Conservation (phyloP, 495 filamentous ascomycete species). For the Penicillium lividum region DNA sequence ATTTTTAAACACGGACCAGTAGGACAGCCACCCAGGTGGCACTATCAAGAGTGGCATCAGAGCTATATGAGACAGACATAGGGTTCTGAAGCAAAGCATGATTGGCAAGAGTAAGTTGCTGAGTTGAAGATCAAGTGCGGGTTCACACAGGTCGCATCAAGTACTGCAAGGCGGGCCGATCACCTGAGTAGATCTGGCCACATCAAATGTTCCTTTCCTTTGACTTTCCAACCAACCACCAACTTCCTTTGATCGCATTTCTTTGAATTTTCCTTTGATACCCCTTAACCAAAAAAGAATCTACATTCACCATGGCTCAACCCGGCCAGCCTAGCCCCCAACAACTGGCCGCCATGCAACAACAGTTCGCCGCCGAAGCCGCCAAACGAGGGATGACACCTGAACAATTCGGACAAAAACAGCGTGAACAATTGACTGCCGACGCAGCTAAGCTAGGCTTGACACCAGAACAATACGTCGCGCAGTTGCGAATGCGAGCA, state of each 20-base stretch:
- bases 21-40: constrained; percentile 39
- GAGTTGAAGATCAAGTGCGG: constrained; percentile 1
- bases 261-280: constrained; percentile 7
- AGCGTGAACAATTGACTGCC: constrained; percentile 55
- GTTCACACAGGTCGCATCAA: constrained; percentile 5
- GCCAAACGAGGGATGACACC: constrained; percentile 74
- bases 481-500: constrained; percentile 64
- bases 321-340: constrained; percentile 76
- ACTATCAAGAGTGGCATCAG: constrained; percentile 33
- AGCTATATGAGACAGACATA: constrained; percentile 40
- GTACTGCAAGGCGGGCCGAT: constrained; percentile 20
- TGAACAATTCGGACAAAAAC: constrained; percentile 66
- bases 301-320: constrained; percentile 40
- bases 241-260: background rate
- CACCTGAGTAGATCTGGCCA: constrained; percentile 43
- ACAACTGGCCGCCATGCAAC: constrained; percentile 81
- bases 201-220: constrained; percentile 26
- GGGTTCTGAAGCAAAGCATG: constrained; percentile 15
- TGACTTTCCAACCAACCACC: constrained; percentile 6
- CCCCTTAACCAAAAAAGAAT: background rate
- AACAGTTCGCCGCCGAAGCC: constrained; percentile 76
- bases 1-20: constrained; percentile 30
- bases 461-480: constrained; percentile 63
- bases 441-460: constrained; percentile 66
- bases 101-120: background rate